Percentiles rank a stretch among this genome's conserved stretches.
phyloP scores from a whole-genome alignment of 768 basidiomycete species.

The Podaxis sp. region DNA sequence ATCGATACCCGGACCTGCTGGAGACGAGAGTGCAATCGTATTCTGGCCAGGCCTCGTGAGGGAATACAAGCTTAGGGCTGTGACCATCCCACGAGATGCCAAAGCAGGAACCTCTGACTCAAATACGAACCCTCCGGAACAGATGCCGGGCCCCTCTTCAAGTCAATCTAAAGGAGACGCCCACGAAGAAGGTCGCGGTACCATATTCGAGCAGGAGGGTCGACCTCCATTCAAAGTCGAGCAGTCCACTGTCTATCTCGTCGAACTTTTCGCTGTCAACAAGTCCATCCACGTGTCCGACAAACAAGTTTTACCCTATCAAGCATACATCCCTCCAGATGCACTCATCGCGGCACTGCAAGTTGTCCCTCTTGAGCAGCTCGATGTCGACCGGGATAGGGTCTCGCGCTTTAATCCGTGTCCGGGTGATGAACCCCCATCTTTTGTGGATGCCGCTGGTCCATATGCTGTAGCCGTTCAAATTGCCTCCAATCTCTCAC shows the following conservation, averaged over 20 bases:
- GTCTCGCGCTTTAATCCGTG: slow-evolving; percentile 56
- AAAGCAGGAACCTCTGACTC: slow-evolving; percentile 12
- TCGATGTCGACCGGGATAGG: slow-evolving; percentile 40
- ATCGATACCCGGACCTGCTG: slow-evolving; percentile 4
- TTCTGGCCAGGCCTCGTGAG: slow-evolving; percentile 18
- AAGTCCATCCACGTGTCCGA: slow-evolving; percentile 51
- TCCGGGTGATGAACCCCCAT: slow-evolving; percentile 26
- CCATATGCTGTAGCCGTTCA: slow-evolving; percentile 74
- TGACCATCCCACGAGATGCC: slow-evolving; percentile 4
- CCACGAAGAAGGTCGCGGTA: slow-evolving; percentile 23
- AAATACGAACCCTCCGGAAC: neutral
- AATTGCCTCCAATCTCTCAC: slow-evolving; percentile 61
- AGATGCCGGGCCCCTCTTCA: neutral
- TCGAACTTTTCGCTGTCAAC: slow-evolving; percentile 64
- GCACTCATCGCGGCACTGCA: slow-evolving; percentile 52
- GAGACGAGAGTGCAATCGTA: slow-evolving; percentile 5
- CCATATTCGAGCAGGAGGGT: slow-evolving; percentile 23
- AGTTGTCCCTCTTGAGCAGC: slow-evolving; percentile 39
- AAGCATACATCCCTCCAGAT: slow-evolving; percentile 57
- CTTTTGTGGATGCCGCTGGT: slow-evolving; percentile 54
- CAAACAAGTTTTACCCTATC: slow-evolving; percentile 70
- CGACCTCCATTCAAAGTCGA: slow-evolving; percentile 52
- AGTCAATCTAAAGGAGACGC: slow-evolving; percentile 12
- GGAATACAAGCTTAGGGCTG: slow-evolving; percentile 12
- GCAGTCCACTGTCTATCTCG: slow-evolving; percentile 64